Conservation (phyloP, 1,284 basidiomycete genomes). For the Rhodotorula sp. region DNA sequence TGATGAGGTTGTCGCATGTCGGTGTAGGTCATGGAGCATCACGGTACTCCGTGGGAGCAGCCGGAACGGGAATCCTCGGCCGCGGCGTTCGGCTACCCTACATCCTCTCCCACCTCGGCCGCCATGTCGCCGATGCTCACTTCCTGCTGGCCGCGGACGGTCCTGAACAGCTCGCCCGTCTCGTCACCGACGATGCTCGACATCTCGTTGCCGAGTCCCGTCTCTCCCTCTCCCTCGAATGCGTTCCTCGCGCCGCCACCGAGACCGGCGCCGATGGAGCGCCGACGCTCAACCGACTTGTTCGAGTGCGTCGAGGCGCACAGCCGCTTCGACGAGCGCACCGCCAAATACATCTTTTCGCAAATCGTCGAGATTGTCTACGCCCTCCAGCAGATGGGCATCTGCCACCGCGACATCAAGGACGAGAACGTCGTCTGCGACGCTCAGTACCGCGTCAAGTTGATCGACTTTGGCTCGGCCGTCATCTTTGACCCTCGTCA, state of each 20-base stretch:
- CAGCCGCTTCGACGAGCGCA: conserved; percentile 72
- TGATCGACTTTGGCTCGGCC: conserved; percentile 91
- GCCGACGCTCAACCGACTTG: conserved; percentile 80
- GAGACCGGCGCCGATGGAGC: conserved; percentile 59
- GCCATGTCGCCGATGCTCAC: conserved; percentile 19
- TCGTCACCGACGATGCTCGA: conserved; percentile 32
- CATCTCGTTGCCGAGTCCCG: conserved; percentile 43
- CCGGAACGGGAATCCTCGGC: conserved; percentile 13
- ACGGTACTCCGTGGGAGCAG: conserved; percentile 76
- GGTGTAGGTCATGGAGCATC: conserved; percentile 79
- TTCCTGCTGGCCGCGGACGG: conserved; percentile 6
- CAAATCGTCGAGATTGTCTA: conserved; percentile 83
- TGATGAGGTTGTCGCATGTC: background rate
- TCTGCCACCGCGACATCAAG: conserved; percentile 89
- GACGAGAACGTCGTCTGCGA: conserved; percentile 73
- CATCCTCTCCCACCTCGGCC: conserved; percentile 21
- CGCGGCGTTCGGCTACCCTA: conserved; percentile 7
- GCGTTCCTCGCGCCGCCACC: conserved; percentile 24
- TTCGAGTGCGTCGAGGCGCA: conserved; percentile 92
- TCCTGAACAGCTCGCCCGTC: conserved; percentile 12
- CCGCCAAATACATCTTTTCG: conserved; percentile 76
- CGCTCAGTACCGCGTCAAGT: conserved; percentile 64
- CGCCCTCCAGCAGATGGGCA: conserved; percentile 72
- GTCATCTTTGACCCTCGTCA: conserved; percentile 68
- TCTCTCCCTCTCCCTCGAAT: conserved; percentile 3